These are phyloP conservation scores for Panaeolus cyanescens DNA, from an alignment of 768 basidiomycete species.

Conservation along the genomic window DNA sequence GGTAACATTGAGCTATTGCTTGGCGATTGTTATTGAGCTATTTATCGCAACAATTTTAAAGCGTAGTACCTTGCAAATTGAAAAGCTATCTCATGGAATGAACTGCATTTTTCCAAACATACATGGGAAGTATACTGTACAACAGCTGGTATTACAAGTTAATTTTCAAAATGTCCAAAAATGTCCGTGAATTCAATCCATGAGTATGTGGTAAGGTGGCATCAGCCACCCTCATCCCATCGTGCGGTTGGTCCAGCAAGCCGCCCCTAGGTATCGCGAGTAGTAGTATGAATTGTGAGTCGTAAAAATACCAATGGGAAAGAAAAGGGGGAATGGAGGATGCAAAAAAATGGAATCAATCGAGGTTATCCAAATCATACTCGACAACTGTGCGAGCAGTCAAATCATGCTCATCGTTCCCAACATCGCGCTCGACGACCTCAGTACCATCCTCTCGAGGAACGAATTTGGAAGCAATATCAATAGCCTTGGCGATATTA, in stretches of 20 bases:
- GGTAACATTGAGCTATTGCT: no score
- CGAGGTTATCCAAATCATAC: conserved; percentile 3
- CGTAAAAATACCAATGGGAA: not conserved
- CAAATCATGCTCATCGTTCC: conserved; percentile 2
- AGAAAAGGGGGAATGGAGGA: not conserved
- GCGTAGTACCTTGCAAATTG: no score
- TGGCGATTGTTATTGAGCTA: no score
- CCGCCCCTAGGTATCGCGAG: not conserved
- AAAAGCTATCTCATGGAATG: not conserved
- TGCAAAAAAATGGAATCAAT: not conserved
- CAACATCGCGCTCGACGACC: conserved; percentile 6
- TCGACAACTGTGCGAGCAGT: conserved; percentile 1
- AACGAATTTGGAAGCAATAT: not conserved
- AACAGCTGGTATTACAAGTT: not conserved
- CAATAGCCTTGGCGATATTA: not conserved
- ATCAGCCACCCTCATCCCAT: conserved; percentile 1
- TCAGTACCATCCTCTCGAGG: conserved; percentile 8
- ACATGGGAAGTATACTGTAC: not conserved
- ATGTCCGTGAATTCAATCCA: conserved; percentile 1
- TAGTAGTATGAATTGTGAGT: no score
- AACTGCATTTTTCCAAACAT: not conserved
- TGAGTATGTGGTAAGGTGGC: not conserved
- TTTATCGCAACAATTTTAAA: no score
- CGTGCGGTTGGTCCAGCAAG: not conserved
- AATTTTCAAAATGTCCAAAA: not conserved